Conservation (phyloP, 108 stramenopile species). For the Poteriospumella lacustris region DNA sequence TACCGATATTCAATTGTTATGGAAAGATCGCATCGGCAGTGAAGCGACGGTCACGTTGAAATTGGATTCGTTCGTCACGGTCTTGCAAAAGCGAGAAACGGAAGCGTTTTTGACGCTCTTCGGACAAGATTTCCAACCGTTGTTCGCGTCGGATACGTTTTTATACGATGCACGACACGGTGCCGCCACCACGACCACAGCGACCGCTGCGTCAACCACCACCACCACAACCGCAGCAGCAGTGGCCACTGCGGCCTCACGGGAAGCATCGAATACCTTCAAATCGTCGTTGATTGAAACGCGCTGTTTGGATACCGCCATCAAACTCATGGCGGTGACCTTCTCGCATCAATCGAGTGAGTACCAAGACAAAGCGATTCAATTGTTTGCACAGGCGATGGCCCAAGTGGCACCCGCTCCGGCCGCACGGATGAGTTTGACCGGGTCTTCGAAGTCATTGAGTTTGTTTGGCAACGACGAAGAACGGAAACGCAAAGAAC, state of each 20-base stretch:
- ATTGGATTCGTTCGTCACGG: neutral
- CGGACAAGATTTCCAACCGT: neutral
- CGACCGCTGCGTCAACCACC: neutral
- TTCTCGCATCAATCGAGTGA: slow-evolving; percentile 10
- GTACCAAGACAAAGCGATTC: slow-evolving; percentile 26
- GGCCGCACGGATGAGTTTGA: neutral
- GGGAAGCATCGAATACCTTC: neutral
- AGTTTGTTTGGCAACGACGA: neutral
- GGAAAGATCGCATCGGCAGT: too few species aligned
- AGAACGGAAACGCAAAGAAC: neutral
- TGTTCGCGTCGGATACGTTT: neutral
- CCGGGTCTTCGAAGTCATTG: neutral
- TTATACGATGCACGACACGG: neutral
- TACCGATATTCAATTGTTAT: too few species aligned
- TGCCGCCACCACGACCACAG: neutral
- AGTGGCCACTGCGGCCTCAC: neutral
- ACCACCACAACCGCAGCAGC: neutral
- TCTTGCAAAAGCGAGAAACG: neutral
- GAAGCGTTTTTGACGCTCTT: slow-evolving; percentile 18
- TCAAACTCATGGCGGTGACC: neutral
- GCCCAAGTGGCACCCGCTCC: neutral
- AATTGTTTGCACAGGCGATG: slow-evolving; percentile 7
- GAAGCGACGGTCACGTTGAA: slow-evolving; percentile 10
- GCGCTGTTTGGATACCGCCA: neutral
- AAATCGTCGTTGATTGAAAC: neutral